Evolutionary conservation across 2,329 filamentous ascomycete genomes (phyloP).

Genomic region (Pseudocercospora vitis): DNA sequence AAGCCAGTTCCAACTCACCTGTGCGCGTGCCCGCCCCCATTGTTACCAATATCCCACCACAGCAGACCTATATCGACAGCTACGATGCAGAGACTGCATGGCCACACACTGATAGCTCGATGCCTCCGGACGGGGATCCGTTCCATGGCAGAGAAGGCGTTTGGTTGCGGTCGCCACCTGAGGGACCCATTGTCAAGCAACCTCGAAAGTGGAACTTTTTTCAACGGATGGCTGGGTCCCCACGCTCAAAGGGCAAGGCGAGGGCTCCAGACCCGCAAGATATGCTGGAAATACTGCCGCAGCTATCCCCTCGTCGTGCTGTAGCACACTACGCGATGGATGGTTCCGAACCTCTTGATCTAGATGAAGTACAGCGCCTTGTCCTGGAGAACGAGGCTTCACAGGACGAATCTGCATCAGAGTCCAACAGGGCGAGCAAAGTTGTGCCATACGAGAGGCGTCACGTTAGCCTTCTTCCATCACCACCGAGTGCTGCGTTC

Average conservation of each 20-base stretch:
- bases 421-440: slow-evolving; percentile 11
- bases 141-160: slow-evolving; percentile 40
- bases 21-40: slow-evolving; percentile 21
- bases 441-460: slow-evolving; percentile 32
- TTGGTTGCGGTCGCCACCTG: slow-evolving; percentile 34
- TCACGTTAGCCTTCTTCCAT: slow-evolving; percentile 32
- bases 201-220: slow-evolving; percentile 61
- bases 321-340: slow-evolving; percentile 60
- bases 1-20: slow-evolving; percentile 13
- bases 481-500: slow-evolving; percentile 22
- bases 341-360: slow-evolving; percentile 45
- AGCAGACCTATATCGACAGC: slow-evolving; percentile 17
- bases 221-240: slow-evolving; percentile 48
- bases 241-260: slow-evolving; percentile 38
- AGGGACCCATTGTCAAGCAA: slow-evolving; percentile 35
- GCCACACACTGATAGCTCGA: slow-evolving; percentile 20
- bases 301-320: slow-evolving; percentile 12
- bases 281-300: slow-evolving; percentile 13
- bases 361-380: slow-evolving; percentile 49
- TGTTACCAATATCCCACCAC: slow-evolving; percentile 15
- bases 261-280: slow-evolving; percentile 28
- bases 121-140: slow-evolving; percentile 15
- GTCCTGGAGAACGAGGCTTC: slow-evolving; percentile 43
- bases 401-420: slow-evolving; percentile 24
- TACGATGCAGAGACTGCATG: slow-evolving; percentile 20